These are phyloP conservation scores for Parathielavia hyrcaniae DNA, from an alignment of 495 filamentous ascomycete species.

Conservation along the genomic window DNA sequence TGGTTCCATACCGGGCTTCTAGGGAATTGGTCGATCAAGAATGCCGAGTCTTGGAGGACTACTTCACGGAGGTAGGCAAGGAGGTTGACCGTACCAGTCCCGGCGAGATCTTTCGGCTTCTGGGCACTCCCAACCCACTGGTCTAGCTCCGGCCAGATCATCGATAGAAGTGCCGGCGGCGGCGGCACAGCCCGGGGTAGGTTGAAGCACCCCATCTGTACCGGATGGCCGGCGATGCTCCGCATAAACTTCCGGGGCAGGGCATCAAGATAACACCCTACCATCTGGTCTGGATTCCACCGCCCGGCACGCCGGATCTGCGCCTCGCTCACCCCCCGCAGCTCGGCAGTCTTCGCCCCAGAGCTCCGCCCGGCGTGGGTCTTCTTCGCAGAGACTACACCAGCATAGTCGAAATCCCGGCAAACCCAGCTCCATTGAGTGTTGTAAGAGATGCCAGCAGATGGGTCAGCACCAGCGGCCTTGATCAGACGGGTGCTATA, in stretches of 20 bases:
- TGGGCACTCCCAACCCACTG: not conserved
- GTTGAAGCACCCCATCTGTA: not conserved
- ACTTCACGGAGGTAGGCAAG: not conserved
- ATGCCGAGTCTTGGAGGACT: not conserved
- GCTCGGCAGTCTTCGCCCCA: not conserved
- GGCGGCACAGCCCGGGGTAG: not conserved
- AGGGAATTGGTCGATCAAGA: not conserved
- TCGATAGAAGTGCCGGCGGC: not conserved
- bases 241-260: not conserved
- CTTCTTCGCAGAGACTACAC: not conserved
- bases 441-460: not conserved
- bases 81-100: not conserved
- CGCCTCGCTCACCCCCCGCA: not conserved
- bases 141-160: not conserved
- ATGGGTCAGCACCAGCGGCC: not conserved
- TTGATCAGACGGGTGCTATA: not conserved
- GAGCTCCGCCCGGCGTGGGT: not conserved
- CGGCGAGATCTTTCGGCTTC: not conserved
- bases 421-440: not conserved
- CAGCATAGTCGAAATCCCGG: not conserved
- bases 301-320: slow-evolving; percentile 1
- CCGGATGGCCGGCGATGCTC: not conserved
- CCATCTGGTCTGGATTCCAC: not conserved
- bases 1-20: not conserved
- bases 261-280: not conserved